A percentile compares a stretch with the other conserved stretches of the same genome.
Evolutionary conservation across 2,329 filamentous ascomycete species (phyloP).

Genomic region (Scytalidium sp.): DNA sequence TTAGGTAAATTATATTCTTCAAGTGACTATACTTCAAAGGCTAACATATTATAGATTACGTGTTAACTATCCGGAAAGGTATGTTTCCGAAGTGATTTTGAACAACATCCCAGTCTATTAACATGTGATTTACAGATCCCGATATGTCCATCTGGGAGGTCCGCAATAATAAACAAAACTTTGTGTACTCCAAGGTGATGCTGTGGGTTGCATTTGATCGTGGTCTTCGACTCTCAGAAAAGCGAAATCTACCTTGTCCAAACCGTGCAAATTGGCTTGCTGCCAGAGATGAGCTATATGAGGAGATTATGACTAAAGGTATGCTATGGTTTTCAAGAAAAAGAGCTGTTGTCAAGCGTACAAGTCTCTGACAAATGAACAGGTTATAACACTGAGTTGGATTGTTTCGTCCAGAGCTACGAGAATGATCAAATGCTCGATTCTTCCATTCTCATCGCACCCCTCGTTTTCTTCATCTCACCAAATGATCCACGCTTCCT

Average conservation of each 20-base stretch:
- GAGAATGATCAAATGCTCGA: conserved; percentile 69
- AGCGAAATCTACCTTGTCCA: conserved; percentile 72
- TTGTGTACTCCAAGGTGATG: conserved; percentile 80
- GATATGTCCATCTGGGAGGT: conserved; percentile 88
- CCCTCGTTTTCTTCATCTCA: conserved; percentile 75
- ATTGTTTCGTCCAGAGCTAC: conserved; percentile 73
- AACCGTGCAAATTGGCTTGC: conserved; percentile 64
- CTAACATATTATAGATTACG: conserved; percentile 52
- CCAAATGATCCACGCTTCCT: conserved; percentile 75
- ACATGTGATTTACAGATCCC: conserved; percentile 44
- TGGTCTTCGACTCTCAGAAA: conserved; percentile 69
- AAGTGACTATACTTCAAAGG: not conserved
- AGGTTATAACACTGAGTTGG: conserved; percentile 68
- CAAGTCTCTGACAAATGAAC: not conserved
- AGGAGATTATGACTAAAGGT: conserved; percentile 74
- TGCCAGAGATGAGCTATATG: conserved; percentile 66
- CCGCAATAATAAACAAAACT: conserved; percentile 71
- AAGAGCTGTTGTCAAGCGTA: not conserved
- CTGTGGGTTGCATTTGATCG: conserved; percentile 80
- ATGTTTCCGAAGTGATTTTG: conserved; percentile 23
- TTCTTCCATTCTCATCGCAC: conserved; percentile 72
- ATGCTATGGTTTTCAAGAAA: conserved; percentile 2
- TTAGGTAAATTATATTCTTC: conserved; percentile 37
- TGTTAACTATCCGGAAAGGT: conserved; percentile 63
- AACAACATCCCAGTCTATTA: conserved; percentile 7